Conservation (phyloP, 1,139 yeast species). For the Suhomyces ambrosiae region DNA sequence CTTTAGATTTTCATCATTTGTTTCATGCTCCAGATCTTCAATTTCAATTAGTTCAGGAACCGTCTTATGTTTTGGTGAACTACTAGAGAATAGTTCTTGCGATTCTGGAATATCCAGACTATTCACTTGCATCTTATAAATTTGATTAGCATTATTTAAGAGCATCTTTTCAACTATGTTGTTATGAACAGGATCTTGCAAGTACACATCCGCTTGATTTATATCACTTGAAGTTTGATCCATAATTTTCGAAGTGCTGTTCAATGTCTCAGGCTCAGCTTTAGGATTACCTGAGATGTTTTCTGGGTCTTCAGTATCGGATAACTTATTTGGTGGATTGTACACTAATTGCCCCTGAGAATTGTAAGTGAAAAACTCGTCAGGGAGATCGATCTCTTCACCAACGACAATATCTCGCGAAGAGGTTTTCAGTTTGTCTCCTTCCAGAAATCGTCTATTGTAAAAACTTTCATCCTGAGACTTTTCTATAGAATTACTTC, state of each 20-base stretch:
- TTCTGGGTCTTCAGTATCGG: neutral
- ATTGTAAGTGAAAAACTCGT: conserved; percentile 19
- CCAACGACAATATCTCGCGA: neutral
- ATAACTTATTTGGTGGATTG: conserved; percentile 16
- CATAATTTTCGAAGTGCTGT: neutral
- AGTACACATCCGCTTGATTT: no score
- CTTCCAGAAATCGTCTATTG: no score
- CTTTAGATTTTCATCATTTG: neutral
- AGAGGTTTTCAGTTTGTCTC: no score
- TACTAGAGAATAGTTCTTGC: neutral
- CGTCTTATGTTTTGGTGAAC: neutral
- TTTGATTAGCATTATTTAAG: neutral
- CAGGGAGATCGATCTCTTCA: conserved; percentile 16
- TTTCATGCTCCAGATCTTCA: neutral
- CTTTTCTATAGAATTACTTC: no score
- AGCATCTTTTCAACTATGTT: no score
- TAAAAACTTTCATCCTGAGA: no score
- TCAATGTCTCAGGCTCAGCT: neutral
- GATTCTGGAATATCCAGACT: neutral
- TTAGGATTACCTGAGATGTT: neutral
- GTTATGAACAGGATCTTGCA: no score
- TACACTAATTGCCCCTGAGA: conserved; percentile 26
- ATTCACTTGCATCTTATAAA: neutral
- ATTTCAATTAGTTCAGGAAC: neutral
- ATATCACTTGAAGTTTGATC: neutral